Base-by-base conservation (phyloP, 2,329 filamentous ascomycete genomes). In the Monosporascus sp. region DNA sequence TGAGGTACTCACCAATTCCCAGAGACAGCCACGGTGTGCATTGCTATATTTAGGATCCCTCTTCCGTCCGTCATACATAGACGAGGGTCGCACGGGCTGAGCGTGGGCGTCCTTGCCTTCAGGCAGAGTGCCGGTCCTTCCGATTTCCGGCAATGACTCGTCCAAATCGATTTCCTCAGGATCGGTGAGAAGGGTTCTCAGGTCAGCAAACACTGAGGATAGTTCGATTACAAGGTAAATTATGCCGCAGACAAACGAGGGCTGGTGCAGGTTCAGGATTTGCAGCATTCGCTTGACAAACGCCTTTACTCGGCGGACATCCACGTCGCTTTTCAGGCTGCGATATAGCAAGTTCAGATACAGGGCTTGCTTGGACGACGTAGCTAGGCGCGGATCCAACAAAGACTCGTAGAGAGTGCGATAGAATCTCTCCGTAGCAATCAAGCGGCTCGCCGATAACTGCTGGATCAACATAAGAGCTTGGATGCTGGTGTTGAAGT, bases 401-500 rank as follows among this genome's bases (percentile, higher is more conserved):
- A 99, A 78, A 7, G 92, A 97, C 72, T 99, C 94, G 71, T 99
- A 99, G 2, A 99, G 77, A 9, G 92, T 96, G 49, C 91, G 83
- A 75, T 97, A 99, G 75, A 96, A 99, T 56, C 94, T 84, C 65
- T 99, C 94, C 14, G 87, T 86, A 5, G 88, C 87, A 51, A 93
- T 79, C 64, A 92, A 87, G 68, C 94, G 91, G 3, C 86, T 83
- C 1, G 85, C 79, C 1, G 91, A 90, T 27, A 99, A 82, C 69
- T 97, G 94, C 69, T 97, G 94, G 60, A 99, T 95, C 48, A 99
- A 78, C 74, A 96, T 88, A 59, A 99, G 81, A 36, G 94, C 93
- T 72, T 99, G 94, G 38, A 99, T 90, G 67, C 91, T 94, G 1
- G 94, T 99, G 74, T 97, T 99, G 81, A 99, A 97, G 71, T 99